A percentile compares a stretch with the other conserved stretches of the same genome.
phyloP scores from a whole-genome alignment of 1,284 basidiomycete species.

The Leccinum pachyderme region DNA sequence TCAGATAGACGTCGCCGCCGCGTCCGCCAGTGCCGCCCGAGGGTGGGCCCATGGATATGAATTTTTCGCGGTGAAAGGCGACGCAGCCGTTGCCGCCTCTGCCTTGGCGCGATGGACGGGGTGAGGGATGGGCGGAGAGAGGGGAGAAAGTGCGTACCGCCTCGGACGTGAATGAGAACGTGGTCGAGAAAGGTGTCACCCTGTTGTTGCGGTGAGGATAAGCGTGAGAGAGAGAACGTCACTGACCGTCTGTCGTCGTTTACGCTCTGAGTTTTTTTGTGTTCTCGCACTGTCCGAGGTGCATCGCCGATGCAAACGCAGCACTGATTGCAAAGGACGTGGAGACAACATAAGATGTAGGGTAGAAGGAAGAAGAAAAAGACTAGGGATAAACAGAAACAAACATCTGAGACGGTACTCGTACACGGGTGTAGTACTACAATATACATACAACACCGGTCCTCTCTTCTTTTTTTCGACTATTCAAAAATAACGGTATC shows the following conservation, averaged over 20 bases:
- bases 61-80: constrained; percentile 81
- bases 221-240: background rate
- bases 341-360: background rate
- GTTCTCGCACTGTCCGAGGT: constrained; percentile 7
- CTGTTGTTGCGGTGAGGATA: constrained; percentile 37
- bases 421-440: background rate
- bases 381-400: constrained; percentile 12
- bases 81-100: constrained; percentile 83
- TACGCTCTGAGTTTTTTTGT: constrained; percentile 68
- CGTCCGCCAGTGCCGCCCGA: constrained; percentile 89
- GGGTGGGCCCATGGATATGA: constrained; percentile 76
- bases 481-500: constrained; percentile 1
- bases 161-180: constrained; percentile 71
- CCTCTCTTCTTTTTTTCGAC: background rate
- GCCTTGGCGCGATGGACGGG: constrained; percentile 42
- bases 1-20: constrained; percentile 84
- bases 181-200: constrained; percentile 82
- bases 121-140: background rate
- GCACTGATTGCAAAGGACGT: background rate
- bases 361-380: background rate
- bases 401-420: constrained; percentile 8
- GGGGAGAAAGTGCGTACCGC: constrained; percentile 46
- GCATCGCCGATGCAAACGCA: background rate
- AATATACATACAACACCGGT: background rate
- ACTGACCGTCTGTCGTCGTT: constrained; percentile 67